phyloP scores from a whole-genome alignment of 805 yeast genomes.

The Saccharomycopsis guyanensis region DNA sequence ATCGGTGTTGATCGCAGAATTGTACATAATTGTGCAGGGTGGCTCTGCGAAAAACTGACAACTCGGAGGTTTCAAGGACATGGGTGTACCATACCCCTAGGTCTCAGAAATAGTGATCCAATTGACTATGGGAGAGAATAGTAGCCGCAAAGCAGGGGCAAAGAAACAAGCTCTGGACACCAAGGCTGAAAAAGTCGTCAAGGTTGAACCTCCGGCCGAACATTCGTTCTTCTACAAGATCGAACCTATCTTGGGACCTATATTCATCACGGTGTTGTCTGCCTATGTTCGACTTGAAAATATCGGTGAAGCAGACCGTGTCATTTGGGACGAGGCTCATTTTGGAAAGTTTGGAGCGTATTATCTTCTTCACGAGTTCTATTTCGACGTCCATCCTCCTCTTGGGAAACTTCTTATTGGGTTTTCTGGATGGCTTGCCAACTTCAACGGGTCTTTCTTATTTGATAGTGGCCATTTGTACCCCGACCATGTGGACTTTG shows the following conservation, averaged over 20 bases:
- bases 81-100: too few species aligned
- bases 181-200: too few species aligned
- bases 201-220: too few species aligned
- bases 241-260: conserved; percentile 36
- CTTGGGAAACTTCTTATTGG: conserved; percentile 78
- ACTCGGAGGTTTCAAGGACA: too few species aligned
- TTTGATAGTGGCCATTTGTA: conserved; percentile 60
- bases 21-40: too few species aligned
- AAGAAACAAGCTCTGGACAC: too few species aligned
- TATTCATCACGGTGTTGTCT: conserved; percentile 38
- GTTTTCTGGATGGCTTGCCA: conserved; percentile 71
- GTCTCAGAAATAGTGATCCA: too few species aligned
- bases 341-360: conserved; percentile 83
- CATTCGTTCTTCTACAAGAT: neutral
- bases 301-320: conserved; percentile 48
- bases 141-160: too few species aligned
- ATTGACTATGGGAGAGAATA: too few species aligned
- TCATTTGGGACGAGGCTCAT: conserved; percentile 89
- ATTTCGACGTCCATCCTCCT: conserved; percentile 85
- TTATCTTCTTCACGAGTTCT: conserved; percentile 70
- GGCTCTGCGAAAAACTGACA: too few species aligned
- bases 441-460: conserved; percentile 63
- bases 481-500: conserved; percentile 55
- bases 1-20: too few species aligned
- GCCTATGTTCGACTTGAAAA: conserved; percentile 51